phyloP scores from a whole-genome alignment of 345 rosid genomes.

The Bruguiera gymnorhiza region DNA sequence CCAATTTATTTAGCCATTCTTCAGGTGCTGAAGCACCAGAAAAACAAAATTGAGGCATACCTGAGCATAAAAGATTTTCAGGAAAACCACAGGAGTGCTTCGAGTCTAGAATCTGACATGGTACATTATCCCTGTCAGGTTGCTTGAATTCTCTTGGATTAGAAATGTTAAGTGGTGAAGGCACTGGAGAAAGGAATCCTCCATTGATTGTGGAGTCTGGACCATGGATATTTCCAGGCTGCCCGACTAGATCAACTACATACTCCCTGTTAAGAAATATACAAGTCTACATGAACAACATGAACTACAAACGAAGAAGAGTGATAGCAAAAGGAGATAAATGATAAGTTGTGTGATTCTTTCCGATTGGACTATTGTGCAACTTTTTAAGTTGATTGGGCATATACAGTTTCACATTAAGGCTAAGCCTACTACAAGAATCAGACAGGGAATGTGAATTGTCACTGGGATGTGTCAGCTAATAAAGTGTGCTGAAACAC shows the following conservation, averaged over 20 bases:
- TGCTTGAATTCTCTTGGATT: constrained; percentile 49
- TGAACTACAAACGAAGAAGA: background rate
- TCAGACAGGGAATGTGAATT: background rate
- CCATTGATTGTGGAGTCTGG: constrained; percentile 91
- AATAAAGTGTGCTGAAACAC: background rate
- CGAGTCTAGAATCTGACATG: constrained; percentile 34
- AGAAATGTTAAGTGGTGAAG: constrained; percentile 68
- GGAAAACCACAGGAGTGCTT: constrained; percentile 28
- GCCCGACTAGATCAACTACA: constrained; percentile 91
- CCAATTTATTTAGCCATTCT: background rate
- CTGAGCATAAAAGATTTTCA: constrained; percentile 39
- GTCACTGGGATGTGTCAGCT: background rate
- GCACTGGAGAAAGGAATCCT: constrained; percentile 46
- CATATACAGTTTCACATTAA: background rate
- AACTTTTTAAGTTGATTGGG: background rate
- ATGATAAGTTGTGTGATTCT: background rate
- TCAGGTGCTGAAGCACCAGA: background rate
- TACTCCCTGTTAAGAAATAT: constrained; percentile 68
- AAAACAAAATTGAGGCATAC: constrained; percentile 28
- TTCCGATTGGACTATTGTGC: background rate
- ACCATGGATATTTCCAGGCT: constrained; percentile 82
- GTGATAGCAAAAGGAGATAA: background rate
- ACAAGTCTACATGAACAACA: constrained; percentile 12
- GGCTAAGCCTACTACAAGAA: background rate
- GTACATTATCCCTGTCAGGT: constrained; percentile 37